Base-by-base conservation (phyloP, 306 rosid species). In the Dryas drummondii region DNA sequence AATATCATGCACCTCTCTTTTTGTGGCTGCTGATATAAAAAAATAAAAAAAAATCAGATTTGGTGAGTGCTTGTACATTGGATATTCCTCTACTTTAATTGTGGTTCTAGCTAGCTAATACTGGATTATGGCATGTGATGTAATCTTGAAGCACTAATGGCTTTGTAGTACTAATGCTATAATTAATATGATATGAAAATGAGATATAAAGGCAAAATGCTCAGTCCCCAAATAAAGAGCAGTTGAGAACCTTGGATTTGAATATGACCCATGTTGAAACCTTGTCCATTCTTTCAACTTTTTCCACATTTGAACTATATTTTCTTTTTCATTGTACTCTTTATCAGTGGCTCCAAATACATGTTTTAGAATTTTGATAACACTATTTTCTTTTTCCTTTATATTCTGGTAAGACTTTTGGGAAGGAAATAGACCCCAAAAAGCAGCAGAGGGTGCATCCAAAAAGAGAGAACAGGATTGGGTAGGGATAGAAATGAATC, bases 51-150 rank as follows among this genome's bases (percentile, higher is more conserved):
- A 56, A 26, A 64, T 66, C 14, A 78, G 51, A 66, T 72, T n/a
- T 16, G 37, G 37, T 32, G 60, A 86, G 90, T 90, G 97, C 84
- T 73, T 76, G 79, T 81, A 86, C 90, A 89, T 88, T 88, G 90
- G 85, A 85, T 83, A 76, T 81, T 71, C 76, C 80, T 66, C 62
- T 79, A 81, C 61, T 54, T 76, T 6, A 37, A 42, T 26, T 65
- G 22, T 45, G 72, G 78, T 74, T 71, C 73, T 69, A 63, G 49
- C 68, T 8, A 41, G n/a, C 9, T 46, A 47, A 56, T 64, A 64
- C 76, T 62, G 82, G 86, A 77, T 84, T 79, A 80, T 88, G 65
- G 78, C 75, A 61, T 68, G 78, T 86, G 96, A 85, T 85, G 96
- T 55, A 85, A 89, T 86, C 77, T 86, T 76, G 81, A 62, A 69